These are phyloP conservation scores for Gamarada debralockiae DNA, from an alignment of 495 filamentous ascomycete genomes.

Conservation along the genomic window DNA sequence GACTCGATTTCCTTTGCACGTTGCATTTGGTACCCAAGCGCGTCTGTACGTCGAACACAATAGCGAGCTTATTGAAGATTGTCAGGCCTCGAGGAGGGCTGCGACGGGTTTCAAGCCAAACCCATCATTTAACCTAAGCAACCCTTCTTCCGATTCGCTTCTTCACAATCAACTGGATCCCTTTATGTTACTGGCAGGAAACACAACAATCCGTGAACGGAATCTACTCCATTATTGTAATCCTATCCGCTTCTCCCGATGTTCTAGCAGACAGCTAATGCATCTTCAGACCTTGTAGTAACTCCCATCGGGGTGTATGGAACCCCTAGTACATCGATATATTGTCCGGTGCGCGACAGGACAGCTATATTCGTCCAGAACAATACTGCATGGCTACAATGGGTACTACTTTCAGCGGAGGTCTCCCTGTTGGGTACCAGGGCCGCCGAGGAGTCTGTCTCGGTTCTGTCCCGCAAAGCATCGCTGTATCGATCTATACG, in stretches of 20 bases:
- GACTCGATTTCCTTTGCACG: background rate
- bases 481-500: background rate
- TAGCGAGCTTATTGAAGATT: background rate
- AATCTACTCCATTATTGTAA: background rate
- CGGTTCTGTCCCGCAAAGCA: background rate
- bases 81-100: no score
- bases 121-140: background rate
- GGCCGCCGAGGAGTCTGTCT: background rate
- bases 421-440: background rate
- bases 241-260: background rate
- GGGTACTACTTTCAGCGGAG: slow-evolving; percentile 1
- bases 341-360: slow-evolving; percentile 4
- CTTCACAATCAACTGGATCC: background rate
- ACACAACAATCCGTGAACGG: background rate
- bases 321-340: background rate
- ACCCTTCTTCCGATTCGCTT: background rate
- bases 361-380: background rate
- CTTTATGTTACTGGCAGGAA: background rate
- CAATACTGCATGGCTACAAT: slow-evolving; percentile 1
- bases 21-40: background rate
- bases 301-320: background rate
- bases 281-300: background rate
- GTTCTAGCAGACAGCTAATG: background rate
- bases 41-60: background rate
- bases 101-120: background rate